Evolutionary conservation across 371 early-diverging fungal species (phyloP).

Genomic region (Umbelopsis sp.): DNA sequence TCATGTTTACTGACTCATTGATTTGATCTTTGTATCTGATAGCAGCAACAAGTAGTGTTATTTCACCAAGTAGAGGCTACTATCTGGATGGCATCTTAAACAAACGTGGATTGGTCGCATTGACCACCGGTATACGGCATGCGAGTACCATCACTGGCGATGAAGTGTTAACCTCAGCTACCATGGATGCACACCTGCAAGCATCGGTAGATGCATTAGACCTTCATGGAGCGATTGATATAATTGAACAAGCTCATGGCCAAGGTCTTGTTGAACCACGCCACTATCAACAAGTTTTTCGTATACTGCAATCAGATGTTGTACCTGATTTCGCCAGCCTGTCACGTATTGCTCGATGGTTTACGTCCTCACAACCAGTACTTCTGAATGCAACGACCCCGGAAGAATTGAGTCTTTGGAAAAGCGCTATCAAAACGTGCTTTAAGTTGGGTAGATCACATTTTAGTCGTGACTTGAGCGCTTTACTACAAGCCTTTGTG

Average conservation of each 20-base stretch:
- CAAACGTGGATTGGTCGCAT: neutral
- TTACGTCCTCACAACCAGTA: conserved; percentile 23
- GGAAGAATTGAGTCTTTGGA: conserved; percentile 38
- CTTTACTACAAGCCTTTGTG: conserved; percentile 29
- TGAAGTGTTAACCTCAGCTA: too few species aligned
- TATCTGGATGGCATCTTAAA: too few species aligned
- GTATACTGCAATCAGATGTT: neutral
- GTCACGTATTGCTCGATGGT: conserved; percentile 30
- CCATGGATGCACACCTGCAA: neutral
- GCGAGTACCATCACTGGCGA: neutral
- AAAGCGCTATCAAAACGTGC: conserved; percentile 32
- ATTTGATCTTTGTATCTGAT: too few species aligned
- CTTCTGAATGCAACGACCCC: conserved; percentile 18
- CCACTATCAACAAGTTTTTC: neutral
- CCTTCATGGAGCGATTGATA: neutral
- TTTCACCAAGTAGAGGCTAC: too few species aligned
- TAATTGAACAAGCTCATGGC: neutral
- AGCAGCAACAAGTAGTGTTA: too few species aligned
- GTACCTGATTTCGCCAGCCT: neutral
- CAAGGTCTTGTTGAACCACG: neutral
- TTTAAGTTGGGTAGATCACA: conserved; percentile 29
- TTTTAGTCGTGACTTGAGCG: conserved; percentile 30
- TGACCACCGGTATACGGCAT: neutral
- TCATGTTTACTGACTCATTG: too few species aligned
- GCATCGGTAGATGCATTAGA: neutral